Conservation (phyloP, 441 rosid genomes). For the Arabidopsis hybrid region DNA sequence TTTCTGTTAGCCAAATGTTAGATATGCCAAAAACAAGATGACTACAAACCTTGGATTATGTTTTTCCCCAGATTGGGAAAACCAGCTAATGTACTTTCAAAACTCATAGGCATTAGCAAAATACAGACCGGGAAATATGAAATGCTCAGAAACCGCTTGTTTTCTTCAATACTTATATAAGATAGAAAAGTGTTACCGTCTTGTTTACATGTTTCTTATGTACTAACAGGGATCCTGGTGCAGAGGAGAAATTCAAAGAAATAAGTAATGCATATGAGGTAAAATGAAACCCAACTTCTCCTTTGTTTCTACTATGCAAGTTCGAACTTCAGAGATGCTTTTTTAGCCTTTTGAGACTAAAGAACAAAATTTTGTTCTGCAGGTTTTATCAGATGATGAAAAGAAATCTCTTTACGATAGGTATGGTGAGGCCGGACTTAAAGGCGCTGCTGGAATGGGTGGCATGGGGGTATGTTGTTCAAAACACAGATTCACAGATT, state of each 20-base stretch:
- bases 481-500: not conserved
- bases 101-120: slow-evolving; percentile 1
- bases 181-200: not conserved
- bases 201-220: slow-evolving; percentile 25
- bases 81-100: slow-evolving; percentile 7
- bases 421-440: slow-evolving; percentile 96
- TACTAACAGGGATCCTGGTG: slow-evolving; percentile 76
- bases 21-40: not conserved
- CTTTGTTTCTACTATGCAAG: slow-evolving; percentile 4
- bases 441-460: slow-evolving; percentile 96
- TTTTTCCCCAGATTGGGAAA: not conserved
- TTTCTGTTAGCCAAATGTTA: slow-evolving; percentile 3
- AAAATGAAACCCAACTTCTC: slow-evolving; percentile 31
- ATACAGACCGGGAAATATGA: slow-evolving; percentile 1
- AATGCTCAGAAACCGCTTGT: slow-evolving; percentile 1
- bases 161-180: not conserved
- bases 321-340: slow-evolving; percentile 1
- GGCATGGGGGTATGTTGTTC: slow-evolving; percentile 74
- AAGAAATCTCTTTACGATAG: slow-evolving; percentile 88
- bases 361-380: slow-evolving; percentile 19
- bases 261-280: slow-evolving; percentile 99
- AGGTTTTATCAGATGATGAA: slow-evolving; percentile 97
- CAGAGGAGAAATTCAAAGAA: slow-evolving; percentile 95
- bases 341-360: not conserved
- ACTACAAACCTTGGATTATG: not conserved